These are phyloP conservation scores for Leccinum fibrillosum DNA, from an alignment of 768 basidiomycete genomes.

Conservation along the genomic window DNA sequence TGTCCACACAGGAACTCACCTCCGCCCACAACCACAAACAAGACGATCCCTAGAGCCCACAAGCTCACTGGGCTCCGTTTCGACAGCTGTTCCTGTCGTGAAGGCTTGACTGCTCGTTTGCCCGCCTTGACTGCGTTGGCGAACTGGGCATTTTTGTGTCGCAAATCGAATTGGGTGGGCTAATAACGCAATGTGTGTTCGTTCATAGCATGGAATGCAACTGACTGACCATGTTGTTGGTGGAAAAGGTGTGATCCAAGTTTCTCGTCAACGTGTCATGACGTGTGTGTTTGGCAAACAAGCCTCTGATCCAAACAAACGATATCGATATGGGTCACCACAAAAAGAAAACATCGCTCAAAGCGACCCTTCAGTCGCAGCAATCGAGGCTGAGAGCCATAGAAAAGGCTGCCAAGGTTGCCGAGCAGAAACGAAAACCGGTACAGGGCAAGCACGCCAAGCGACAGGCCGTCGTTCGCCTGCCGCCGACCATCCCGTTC, in stretches of 20 bases:
- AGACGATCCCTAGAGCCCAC: constrained; percentile 69
- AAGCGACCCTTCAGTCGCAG: constrained; percentile 65
- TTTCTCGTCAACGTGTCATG: constrained; percentile 16
- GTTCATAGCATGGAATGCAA: background rate
- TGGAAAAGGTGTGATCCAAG: too few species aligned
- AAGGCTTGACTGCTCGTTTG: constrained; percentile 71
- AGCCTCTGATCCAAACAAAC: constrained; percentile 31
- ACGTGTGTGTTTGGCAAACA: constrained; percentile 26
- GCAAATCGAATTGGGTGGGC: constrained; percentile 83
- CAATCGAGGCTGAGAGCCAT: constrained; percentile 64
- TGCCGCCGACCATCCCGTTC: constrained; percentile 63
- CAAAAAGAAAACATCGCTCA: constrained; percentile 56
- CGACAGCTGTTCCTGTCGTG: constrained; percentile 64
- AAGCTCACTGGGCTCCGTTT: constrained; percentile 74
- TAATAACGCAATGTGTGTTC: constrained; percentile 21
- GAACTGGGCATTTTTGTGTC: constrained; percentile 78
- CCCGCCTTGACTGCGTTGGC: constrained; percentile 68
- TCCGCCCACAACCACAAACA: constrained; percentile 81
- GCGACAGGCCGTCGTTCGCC: constrained; percentile 22
- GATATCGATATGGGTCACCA: constrained; percentile 39
- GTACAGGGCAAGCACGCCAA: constrained; percentile 19
- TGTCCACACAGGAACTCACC: constrained; percentile 43
- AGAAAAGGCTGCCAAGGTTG: constrained; percentile 45
- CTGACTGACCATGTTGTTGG: constrained; percentile 31
- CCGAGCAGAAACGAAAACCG: constrained; percentile 42